Conservation (phyloP, 2,329 filamentous ascomycete species). For the Aspergillus viridinutans region DNA sequence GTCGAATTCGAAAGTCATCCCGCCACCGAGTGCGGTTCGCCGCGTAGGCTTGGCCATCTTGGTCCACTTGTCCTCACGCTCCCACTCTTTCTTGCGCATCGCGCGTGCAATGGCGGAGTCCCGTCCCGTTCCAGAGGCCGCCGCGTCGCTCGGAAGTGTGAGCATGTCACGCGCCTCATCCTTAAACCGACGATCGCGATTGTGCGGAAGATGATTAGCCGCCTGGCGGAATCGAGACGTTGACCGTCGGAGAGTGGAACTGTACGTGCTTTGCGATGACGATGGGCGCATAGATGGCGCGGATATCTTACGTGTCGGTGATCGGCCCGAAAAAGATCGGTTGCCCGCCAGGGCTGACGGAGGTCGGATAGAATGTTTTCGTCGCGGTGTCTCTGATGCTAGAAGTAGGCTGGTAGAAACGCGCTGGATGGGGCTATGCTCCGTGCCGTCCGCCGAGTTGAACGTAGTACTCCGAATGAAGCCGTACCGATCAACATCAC, state of each 20-base stretch:
- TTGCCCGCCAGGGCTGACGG: slow-evolving; percentile 45
- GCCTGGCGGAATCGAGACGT: slow-evolving; percentile 49
- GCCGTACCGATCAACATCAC: slow-evolving; percentile 61
- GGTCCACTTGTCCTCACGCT: slow-evolving; percentile 63
- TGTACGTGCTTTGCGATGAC: slow-evolving; percentile 45
- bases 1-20: slow-evolving; percentile 75
- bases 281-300: slow-evolving; percentile 43
- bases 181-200: slow-evolving; percentile 50
- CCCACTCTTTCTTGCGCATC: slow-evolving; percentile 56
- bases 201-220: slow-evolving; percentile 51
- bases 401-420: slow-evolving; percentile 58
- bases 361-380: slow-evolving; percentile 50
- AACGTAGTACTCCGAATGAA: slow-evolving; percentile 49
- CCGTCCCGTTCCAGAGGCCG: slow-evolving; percentile 45
- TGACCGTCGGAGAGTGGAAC: slow-evolving; percentile 37
- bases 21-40: slow-evolving; percentile 49
- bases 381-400: slow-evolving; percentile 53
- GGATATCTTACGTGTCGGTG: slow-evolving; percentile 38
- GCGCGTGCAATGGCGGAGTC: slow-evolving; percentile 46
- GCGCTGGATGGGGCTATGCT: slow-evolving; percentile 49
- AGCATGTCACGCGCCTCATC: slow-evolving; percentile 64
- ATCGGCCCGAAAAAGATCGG: slow-evolving; percentile 42
- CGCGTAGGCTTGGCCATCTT: slow-evolving; percentile 57
- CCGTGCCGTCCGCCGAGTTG: slow-evolving; percentile 26
- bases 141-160: slow-evolving; percentile 52